Percentiles rank a stretch among this genome's conserved stretches.
phyloP scores from a whole-genome alignment of 139 green algal genomes.

The Trebouxia sp. region DNA sequence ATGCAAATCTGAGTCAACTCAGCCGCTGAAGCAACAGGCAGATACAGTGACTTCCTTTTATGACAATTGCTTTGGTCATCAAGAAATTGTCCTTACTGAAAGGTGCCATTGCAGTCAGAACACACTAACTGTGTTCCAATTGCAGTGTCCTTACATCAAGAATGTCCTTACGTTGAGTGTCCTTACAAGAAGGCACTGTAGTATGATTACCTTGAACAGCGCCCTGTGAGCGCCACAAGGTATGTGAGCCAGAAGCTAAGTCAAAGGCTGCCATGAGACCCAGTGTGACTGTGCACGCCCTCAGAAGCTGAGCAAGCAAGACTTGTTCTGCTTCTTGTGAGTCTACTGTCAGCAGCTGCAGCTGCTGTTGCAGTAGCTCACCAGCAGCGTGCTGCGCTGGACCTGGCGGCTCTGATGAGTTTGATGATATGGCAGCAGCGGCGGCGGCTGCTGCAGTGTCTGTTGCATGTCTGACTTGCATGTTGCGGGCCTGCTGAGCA shows the following conservation, averaged over 20 bases:
- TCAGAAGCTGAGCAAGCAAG: background rate
- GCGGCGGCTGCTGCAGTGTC: background rate
- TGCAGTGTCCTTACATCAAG: too few species aligned
- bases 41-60: too few species aligned
- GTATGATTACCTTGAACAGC: background rate
- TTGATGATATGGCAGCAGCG: background rate
- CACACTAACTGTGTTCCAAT: too few species aligned
- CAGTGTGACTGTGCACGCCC: background rate
- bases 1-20: too few species aligned
- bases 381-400: background rate
- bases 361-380: constrained; percentile 7
- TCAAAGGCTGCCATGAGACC: background rate
- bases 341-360: constrained; percentile 15
- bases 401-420: background rate
- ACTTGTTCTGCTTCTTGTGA: background rate
- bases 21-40: too few species aligned
- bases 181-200: too few species aligned
- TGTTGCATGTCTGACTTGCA: background rate
- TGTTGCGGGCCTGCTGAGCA: background rate
- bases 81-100: too few species aligned
- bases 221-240: background rate
- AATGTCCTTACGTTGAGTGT: too few species aligned
- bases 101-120: too few species aligned
- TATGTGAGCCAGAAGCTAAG: background rate
- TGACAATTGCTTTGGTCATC: too few species aligned